These are phyloP conservation scores for Fusarium neocosmosporiellum DNA, from an alignment of 2,329 filamentous ascomycete species.

Conservation along the genomic window DNA sequence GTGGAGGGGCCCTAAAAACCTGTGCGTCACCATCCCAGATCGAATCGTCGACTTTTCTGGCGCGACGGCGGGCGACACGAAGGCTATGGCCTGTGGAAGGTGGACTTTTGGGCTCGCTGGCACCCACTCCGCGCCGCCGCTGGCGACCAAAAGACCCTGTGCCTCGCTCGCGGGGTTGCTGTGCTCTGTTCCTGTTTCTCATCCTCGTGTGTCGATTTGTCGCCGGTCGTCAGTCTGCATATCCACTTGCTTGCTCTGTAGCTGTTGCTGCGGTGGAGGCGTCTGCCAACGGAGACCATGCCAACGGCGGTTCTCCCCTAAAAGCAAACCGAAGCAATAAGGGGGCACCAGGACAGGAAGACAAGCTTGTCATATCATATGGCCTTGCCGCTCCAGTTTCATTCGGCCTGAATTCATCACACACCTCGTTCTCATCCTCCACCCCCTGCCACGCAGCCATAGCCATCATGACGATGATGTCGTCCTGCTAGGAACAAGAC, in stretches of 20 bases:
- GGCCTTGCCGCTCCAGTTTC: slow-evolving; percentile 9
- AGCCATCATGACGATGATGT: slow-evolving; percentile 28
- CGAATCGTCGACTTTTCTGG: slow-evolving; percentile 40
- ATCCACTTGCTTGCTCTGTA: slow-evolving; percentile 28
- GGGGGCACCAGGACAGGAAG: slow-evolving; percentile 12
- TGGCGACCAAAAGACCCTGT: slow-evolving; percentile 38
- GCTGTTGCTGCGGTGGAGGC: slow-evolving; percentile 35
- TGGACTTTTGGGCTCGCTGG: slow-evolving; percentile 15
- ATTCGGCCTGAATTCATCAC: not conserved
- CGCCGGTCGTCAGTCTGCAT: slow-evolving; percentile 17
- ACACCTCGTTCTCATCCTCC: not conserved
- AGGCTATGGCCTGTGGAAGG: slow-evolving; percentile 12
- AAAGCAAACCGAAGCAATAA: slow-evolving; percentile 13
- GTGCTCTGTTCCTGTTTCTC: slow-evolving; percentile 4
- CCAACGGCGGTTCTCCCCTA: slow-evolving; percentile 28
- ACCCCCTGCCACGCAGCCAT: slow-evolving; percentile 12
- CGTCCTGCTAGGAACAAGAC: slow-evolving; percentile 27
- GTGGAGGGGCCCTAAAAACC: slow-evolving; percentile 41
- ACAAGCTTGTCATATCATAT: slow-evolving; percentile 24
- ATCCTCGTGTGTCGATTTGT: not conserved
- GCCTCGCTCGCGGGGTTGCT: slow-evolving; percentile 15
- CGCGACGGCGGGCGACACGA: slow-evolving; percentile 11
- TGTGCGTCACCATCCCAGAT: slow-evolving; percentile 46
- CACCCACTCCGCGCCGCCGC: slow-evolving; percentile 36
- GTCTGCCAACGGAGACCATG: slow-evolving; percentile 34